phyloP scores from a whole-genome alignment of 169 alveolate species.

The Plasmodium vinckei region DNA sequence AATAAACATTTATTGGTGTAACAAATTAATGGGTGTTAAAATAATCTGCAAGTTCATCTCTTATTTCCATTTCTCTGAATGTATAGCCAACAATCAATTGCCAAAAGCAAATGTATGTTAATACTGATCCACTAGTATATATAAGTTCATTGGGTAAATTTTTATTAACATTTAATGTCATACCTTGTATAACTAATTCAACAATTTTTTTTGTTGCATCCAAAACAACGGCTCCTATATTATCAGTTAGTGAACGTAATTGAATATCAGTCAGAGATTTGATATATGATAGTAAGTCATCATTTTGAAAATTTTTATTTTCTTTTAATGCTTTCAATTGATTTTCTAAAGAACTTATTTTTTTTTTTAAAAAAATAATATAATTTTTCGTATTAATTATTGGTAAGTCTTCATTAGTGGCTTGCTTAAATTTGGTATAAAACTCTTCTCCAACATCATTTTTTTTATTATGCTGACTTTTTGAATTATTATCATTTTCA shows the following conservation, averaged over 20 bases:
- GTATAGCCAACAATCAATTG: slow-evolving; percentile 89
- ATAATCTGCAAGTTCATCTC: slow-evolving; percentile 79
- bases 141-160: slow-evolving; percentile 34
- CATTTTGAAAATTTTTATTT: slow-evolving; percentile 58
- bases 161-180: slow-evolving; percentile 76
- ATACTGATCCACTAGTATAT: slow-evolving; percentile 76
- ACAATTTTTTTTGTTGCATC: slow-evolving; percentile 86
- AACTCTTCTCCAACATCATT: background rate
- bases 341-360: slow-evolving; percentile 62
- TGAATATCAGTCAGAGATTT: slow-evolving; percentile 83
- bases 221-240: slow-evolving; percentile 82
- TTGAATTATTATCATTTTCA: too few relatives aligned
- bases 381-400: slow-evolving; percentile 71
- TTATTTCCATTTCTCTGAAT: slow-evolving; percentile 85
- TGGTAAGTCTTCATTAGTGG: slow-evolving; percentile 40
- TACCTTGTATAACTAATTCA: slow-evolving; percentile 81
- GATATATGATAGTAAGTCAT: slow-evolving; percentile 83
- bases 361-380: slow-evolving; percentile 59
- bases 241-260: slow-evolving; percentile 82
- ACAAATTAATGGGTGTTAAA: background rate
- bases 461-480: background rate
- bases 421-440: slow-evolving; percentile 3
- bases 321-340: slow-evolving; percentile 36
- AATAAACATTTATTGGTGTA: too few relatives aligned
- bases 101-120: slow-evolving; percentile 89